Evolutionary conservation across 228 moss, liverwort and hornwort genomes (phyloP), one percentile per base, ranked within the genome.

Genomic region (Sphagnum fallax): DNA sequence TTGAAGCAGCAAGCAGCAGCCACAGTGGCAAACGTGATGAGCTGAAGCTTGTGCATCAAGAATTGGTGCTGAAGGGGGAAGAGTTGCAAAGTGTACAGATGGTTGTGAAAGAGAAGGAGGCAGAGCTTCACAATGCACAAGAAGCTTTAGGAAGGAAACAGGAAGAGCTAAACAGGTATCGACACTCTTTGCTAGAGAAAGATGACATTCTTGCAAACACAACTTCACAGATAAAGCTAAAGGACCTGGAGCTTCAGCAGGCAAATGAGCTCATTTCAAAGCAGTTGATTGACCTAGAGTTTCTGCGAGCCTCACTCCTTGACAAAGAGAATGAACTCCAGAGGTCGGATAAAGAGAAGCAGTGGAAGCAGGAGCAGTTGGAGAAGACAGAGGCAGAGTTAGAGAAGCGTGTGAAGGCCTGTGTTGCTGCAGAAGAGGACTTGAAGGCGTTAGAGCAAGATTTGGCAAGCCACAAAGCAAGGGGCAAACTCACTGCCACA

Each of bases 361-460:
- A 48, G 69, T 67, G 75, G 47, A 82, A 75, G 71, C 75, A 85
- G 63, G 85, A 75, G 6, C 77, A 75, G 75, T 67, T 70, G 47
- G 85, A 85, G n/a, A 78, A 82, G 75, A 76, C 85, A 60, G 89
- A 85, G 16, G 76, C 74, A 52, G 85, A 85, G 71, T 75, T 77
- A 13, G 75, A 81, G 49, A 63, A 57, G 11, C 74, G 77, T 12
- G 79, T 70, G 6, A 73, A 63, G 69, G 69, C 68, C 4, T 86
- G 82, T 79, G 67, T 82, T 62, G 52, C 55, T 66, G 86, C 82
- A 11, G 72, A 79, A 71, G 75, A 79, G 64, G 79, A 79, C 48
- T 51, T 86, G 55, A 73, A 75, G 67, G 48, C 47, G 6, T 48
- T 79, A 52, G 79, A 82, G 57, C 57, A 60, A 18, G 75, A 75